These are phyloP conservation scores for Solanum tacnaense DNA, from an alignment of 257 asterid genomes.

Conservation along the genomic window DNA sequence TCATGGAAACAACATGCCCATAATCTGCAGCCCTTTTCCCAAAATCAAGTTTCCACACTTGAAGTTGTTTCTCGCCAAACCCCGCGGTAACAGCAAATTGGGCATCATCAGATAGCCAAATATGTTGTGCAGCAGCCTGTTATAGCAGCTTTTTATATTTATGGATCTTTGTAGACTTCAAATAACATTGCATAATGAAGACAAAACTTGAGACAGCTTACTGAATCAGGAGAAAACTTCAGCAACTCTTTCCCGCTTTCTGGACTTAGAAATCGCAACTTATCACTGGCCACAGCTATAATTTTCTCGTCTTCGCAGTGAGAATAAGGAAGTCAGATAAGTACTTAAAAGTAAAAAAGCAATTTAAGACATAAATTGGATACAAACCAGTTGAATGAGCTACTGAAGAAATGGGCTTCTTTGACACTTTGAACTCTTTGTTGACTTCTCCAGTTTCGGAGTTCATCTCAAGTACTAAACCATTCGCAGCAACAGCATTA, in stretches of 20 bases:
- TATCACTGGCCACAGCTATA: constrained; percentile 16
- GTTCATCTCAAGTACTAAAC: constrained; percentile 12
- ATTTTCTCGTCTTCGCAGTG: constrained; percentile 14
- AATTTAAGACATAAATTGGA: neutral
- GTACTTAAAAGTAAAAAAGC: neutral
- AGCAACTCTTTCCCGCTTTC: constrained; percentile 16
- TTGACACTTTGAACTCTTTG: constrained; percentile 16
- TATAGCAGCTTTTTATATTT: neutral
- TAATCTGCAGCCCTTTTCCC: neutral
- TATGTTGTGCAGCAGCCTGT: constrained; percentile 10
- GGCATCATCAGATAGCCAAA: constrained; percentile 19
- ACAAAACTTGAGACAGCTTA: neutral
- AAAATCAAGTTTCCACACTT: constrained; percentile 19
- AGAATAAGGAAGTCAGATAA: neutral
- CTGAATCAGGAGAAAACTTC: constrained; percentile 18
- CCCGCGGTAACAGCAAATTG: constrained; percentile 17
- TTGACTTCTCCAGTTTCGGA: constrained; percentile 18
- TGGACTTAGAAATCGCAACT: constrained; percentile 11
- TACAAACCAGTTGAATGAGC: constrained; percentile 14
- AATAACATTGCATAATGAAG: neutral
- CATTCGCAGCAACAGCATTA: constrained; percentile 11
- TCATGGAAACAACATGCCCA: constrained; percentile 17
- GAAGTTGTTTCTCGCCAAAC: constrained; percentile 12
- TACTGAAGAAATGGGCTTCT: constrained; percentile 8
- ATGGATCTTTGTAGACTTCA: neutral